Conservation (phyloP, 2,329 filamentous ascomycete species). For the Mollisiaceae sp. region DNA sequence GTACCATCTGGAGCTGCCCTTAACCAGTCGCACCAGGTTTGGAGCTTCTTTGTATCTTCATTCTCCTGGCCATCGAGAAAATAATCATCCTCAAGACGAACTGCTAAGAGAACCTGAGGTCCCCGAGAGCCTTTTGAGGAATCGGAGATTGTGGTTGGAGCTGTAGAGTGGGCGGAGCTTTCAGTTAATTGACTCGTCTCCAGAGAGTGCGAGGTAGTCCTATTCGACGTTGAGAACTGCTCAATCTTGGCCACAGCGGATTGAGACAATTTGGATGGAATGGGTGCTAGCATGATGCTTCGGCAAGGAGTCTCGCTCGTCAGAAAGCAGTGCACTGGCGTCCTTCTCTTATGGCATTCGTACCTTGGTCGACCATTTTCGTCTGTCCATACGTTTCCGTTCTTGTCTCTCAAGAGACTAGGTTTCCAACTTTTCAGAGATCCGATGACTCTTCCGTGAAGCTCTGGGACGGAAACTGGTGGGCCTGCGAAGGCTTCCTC, state of each 20-base stretch:
- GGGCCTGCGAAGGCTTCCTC: conserved; percentile 8
- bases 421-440: conserved; percentile 20
- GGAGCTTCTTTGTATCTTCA: conserved; percentile 10
- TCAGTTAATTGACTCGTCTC: not conserved
- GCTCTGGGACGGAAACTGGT: conserved; percentile 18
- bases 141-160: not conserved
- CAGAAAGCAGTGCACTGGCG: conserved; percentile 18
- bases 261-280: conserved; percentile 4
- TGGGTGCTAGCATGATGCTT: conserved; percentile 16
- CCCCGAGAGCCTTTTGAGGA: not conserved
- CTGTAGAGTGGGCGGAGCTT: not conserved
- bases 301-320: conserved; percentile 11
- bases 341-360: conserved; percentile 17
- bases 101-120: conserved; percentile 17
- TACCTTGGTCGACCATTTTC: conserved; percentile 2
- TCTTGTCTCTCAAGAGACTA: conserved; percentile 8
- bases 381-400: conserved; percentile 15
- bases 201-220: not conserved
- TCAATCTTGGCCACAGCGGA: not conserved
- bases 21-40: conserved; percentile 18
- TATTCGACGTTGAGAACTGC: not conserved
- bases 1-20: not conserved
- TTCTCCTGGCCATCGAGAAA: not conserved
- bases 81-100: conserved; percentile 19
- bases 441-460: conserved; percentile 17